Evolutionary conservation across 2,329 filamentous ascomycete species (phyloP), one percentile per base, ranked within the genome.

Genomic region (Fonsecaea multimorphosa): DNA sequence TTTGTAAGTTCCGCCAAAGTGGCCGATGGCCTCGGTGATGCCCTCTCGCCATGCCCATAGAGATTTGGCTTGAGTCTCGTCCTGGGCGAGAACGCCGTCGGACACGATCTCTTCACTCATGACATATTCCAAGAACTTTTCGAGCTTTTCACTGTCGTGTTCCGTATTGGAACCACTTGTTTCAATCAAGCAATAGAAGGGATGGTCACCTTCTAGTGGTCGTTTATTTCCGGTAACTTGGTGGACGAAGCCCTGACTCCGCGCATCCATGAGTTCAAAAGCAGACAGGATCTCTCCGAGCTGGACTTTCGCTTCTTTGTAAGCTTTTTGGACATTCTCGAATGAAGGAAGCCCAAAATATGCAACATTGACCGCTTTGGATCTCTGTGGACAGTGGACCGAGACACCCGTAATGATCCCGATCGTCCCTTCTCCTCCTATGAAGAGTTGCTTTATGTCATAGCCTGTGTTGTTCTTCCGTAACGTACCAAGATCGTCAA

Each of bases 401-500:
- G 93, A 93, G 40, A 98, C 85, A 54, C 87, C 93, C 19, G 95
- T 99, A 73, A 99, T 91, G 74, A 98, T 91, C 60, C 95, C 95
- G 69, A 98, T 90, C 4, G 95, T 98, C 27, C 95, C 95, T 79
- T 99, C 95, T 34, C 89, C 91, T 53, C 95, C 95, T 73, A 99
- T 96, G 77, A 99, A 97, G 38, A 97, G 86, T 79, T 97, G 94
- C 83, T 97, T 97, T 64, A 97, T 80, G 77, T 99, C 96, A 79
- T 98, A 99, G 31, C 95, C 95, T 1, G 95, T 99, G 82, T 99
- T 99, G 84, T 99, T 98, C 84, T 99, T 99, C 71, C 95, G 88
- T 64, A 99, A 83, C 66, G 87, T 93, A 72, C 87, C 90, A 34
- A 99, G 87, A 73, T 97, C 93, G 73, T 98, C 89, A 53, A 99